Evolutionary conservation across 441 rosid species (phyloP), one percentile per base, ranked within the genome.

Genomic region (Brassica hybrid): DNA sequence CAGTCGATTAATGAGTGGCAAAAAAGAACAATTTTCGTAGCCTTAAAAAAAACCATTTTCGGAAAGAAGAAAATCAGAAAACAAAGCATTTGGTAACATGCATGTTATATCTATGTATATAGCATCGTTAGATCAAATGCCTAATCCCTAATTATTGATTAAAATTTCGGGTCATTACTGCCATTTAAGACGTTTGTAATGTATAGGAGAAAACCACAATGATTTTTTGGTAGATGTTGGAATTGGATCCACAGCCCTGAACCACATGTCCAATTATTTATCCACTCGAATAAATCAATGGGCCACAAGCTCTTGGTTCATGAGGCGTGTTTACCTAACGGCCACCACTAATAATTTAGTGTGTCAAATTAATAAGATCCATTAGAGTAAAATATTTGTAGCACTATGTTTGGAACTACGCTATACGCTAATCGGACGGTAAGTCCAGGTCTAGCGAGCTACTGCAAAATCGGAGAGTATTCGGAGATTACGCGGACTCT

Each of bases 271-370:
- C 18, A 60, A 12, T 60, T 60, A 2, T 25, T 13, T 25, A 13
- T 7, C 18, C 36, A 25, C 38, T 60, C 65, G 5, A 60, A 61
- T n/a, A 61, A 61, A 27, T 27, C 65, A 9, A 61, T 27, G 65
- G 65, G 65, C 18, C 65, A 27, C 12, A 61, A 2, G 41, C 65
- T 61, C 18, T 27, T 61, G 65, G 27, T 27, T 61, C 38, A 27
- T 25, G 66, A 14, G 66, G 7, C 43, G 21, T 63, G 67, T 71
- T 59, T 41, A 60, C 75, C 58, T 41, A 71, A 60, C 75, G 10
- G 66, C 23, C 57, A 71, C 66, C 57, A 59, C 58, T 21, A 23
- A 71, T 34, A 59, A 58, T 57, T 18, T 10, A 64, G 32, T 70
- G n/a, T 63, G 66, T 50, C 9, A 50, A 14, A 50, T 50, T 50